These are phyloP conservation scores for Botrytis fragariae DNA, from an alignment of 2,329 filamentous ascomycete species.

Conservation along the genomic window DNA sequence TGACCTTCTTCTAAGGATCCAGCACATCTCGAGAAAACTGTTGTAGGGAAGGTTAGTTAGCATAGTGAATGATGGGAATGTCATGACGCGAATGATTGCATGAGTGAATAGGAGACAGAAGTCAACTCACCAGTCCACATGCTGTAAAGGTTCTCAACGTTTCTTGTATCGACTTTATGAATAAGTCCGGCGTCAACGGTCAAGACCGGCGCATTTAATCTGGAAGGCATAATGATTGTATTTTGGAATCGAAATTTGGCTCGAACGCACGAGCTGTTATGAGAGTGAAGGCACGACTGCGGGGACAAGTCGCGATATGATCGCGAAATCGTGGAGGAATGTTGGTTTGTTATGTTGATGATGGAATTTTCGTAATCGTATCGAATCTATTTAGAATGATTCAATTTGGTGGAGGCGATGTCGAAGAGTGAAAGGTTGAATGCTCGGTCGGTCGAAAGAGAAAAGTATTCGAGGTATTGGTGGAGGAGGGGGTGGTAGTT, in stretches of 20 bases:
- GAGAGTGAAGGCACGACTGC: conserved; percentile 33
- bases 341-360: neutral
- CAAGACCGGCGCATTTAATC: conserved; percentile 80
- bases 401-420: neutral
- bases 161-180: conserved; percentile 90
- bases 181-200: conserved; percentile 90
- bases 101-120: neutral
- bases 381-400: neutral
- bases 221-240: conserved; percentile 68
- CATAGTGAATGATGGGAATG: conserved; percentile 1
- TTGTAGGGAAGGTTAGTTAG: conserved; percentile 13
- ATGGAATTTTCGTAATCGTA: neutral
- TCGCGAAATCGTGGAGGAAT: conserved; percentile 28
- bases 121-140: conserved; percentile 85
- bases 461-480: neutral
- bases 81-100: conserved; percentile 12
- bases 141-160: conserved; percentile 89
- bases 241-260: conserved; percentile 25
- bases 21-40: conserved; percentile 92
- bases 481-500: neutral
- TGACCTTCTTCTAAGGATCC: conserved; percentile 91
- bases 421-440: neutral
- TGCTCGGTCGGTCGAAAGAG: neutral
- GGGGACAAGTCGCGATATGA: conserved; percentile 33
- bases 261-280: conserved; percentile 36